phyloP scores from a whole-genome alignment of 1,284 basidiomycete genomes.

The Gymnopus androsaceus region DNA sequence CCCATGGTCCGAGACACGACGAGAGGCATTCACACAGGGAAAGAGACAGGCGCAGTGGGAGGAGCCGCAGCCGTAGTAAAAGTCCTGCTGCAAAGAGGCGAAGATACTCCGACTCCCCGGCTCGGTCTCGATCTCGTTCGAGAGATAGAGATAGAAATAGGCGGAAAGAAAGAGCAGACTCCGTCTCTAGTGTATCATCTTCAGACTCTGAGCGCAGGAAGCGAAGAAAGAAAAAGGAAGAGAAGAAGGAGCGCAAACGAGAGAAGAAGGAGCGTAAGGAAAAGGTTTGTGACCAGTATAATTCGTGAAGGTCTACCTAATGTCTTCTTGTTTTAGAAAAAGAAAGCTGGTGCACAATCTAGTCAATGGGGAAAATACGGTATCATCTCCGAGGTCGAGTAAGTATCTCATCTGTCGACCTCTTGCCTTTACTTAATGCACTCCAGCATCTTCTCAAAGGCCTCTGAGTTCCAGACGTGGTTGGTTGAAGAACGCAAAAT shows the following conservation, averaged over 20 bases:
- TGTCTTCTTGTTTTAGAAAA: slow-evolving; percentile 36
- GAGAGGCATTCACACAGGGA: slow-evolving; percentile 5
- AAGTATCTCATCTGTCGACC: slow-evolving; percentile 33
- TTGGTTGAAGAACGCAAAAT: slow-evolving; percentile 86
- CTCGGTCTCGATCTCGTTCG: slow-evolving; percentile 27
- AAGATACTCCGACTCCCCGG: slow-evolving; percentile 24
- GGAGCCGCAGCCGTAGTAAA: slow-evolving; percentile 21
- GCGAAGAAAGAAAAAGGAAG: slow-evolving; percentile 50
- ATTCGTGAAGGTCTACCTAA: background rate
- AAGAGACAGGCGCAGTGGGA: slow-evolving; percentile 9
- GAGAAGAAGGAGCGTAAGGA: slow-evolving; percentile 64
- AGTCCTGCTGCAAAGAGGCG: slow-evolving; percentile 17
- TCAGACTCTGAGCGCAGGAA: slow-evolving; percentile 37
- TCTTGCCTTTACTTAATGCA: background rate
- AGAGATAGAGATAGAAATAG: slow-evolving; percentile 30
- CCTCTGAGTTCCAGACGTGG: slow-evolving; percentile 86
- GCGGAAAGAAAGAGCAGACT: slow-evolving; percentile 31
- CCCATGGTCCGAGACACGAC: background rate
- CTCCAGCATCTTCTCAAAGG: slow-evolving; percentile 73
- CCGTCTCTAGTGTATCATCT: slow-evolving; percentile 33
- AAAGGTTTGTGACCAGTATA: slow-evolving; percentile 31
- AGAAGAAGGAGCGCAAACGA: slow-evolving; percentile 65
- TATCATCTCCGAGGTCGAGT: slow-evolving; percentile 82
- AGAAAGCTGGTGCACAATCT: slow-evolving; percentile 56
- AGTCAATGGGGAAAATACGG: slow-evolving; percentile 92